Evolutionary conservation across 1,139 yeast species (phyloP), one percentile per base, ranked within the genome.

Genomic region (Wickerhamomyces sp.): DNA sequence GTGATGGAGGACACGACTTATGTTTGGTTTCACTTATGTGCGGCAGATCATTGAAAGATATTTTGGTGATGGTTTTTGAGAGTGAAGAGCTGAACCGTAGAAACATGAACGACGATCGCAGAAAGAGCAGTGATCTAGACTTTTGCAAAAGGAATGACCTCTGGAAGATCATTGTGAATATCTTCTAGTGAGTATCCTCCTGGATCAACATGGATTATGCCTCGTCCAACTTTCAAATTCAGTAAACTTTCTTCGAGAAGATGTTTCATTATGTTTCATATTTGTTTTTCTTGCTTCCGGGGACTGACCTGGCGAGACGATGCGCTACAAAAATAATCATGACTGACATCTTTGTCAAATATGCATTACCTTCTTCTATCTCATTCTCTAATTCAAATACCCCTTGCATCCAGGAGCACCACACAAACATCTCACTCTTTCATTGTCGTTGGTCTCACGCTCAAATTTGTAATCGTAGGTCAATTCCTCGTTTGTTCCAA

Each of bases 371-470:
- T 14, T 34, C 18, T 9, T 13, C 14, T 18, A 18, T 18, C 23
- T 18, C 23, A 18, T 14, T 10, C 18, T n/a, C 47, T 66, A 91
- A 62, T 91, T 91, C 56, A 93, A 75, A 64, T 81, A 93, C 0
- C 98, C 98, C 62, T 90, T 90, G 68, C 99, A 93, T 0, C 88
- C 90, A 1, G 90, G 81, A 0, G 97, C 93, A 3, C 99, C 99
- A 73, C 99, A 93, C 27, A 89, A 73, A 69, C 99, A 93, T 26
- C 90, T 82, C 50, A 93, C 84, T 52, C 98, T 74, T 60, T 90
- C 97, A 41, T 81, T 94, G 50, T 90, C 95, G 58, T 90, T 89
- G 9, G 84, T 81, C 60, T 91, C 98, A 48, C 96, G 73, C 64
- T 89, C 97, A 63, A 93, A 93, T 64, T 91, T 91, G 64, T 93